Evolutionary conservation across 768 basidiomycete species (phyloP).

Genomic region (Suillus discolor): DNA sequence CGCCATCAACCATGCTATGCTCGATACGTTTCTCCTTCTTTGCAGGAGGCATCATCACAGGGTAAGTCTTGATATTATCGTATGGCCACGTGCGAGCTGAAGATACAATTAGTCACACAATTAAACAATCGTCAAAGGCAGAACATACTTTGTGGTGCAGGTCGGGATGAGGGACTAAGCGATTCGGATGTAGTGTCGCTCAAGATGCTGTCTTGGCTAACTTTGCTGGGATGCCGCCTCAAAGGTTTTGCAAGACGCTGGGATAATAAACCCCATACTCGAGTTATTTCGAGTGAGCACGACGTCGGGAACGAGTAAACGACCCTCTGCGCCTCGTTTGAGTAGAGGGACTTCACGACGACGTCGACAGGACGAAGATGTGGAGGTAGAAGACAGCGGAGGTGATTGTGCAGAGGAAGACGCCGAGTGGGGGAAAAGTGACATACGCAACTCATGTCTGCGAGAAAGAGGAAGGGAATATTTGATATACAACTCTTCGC

Average conservation of each 20-base stretch:
- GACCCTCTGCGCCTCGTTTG: constrained; percentile 63
- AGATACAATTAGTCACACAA: constrained; percentile 9
- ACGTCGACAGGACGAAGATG: constrained; percentile 33
- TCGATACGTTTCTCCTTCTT: constrained; percentile 55
- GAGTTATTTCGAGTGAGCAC: constrained; percentile 36
- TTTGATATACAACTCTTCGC: constrained; percentile 54
- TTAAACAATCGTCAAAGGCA: neutral
- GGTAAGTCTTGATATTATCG: constrained; percentile 70
- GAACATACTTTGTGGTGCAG: constrained; percentile 55
- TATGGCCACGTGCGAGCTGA: constrained; percentile 77
- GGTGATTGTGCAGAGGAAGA: constrained; percentile 40
- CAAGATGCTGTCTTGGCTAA: constrained; percentile 38
- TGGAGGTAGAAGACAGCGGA: constrained; percentile 37
- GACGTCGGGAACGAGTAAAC: constrained; percentile 56
- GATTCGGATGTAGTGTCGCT: constrained; percentile 26
- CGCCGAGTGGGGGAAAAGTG: constrained; percentile 37
- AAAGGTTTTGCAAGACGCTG: constrained; percentile 39
- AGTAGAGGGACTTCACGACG: constrained; percentile 57
- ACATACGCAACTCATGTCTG: constrained; percentile 52
- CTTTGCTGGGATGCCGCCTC: constrained; percentile 43
- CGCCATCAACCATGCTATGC: constrained; percentile 49
- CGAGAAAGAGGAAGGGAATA: constrained; percentile 59
- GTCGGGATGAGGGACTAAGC: constrained; percentile 35
- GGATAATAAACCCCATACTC: constrained; percentile 31
- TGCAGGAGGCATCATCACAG: constrained; percentile 50